Conservation (phyloP, 176 grass and related monocot species). For the Secale cereale region DNA sequence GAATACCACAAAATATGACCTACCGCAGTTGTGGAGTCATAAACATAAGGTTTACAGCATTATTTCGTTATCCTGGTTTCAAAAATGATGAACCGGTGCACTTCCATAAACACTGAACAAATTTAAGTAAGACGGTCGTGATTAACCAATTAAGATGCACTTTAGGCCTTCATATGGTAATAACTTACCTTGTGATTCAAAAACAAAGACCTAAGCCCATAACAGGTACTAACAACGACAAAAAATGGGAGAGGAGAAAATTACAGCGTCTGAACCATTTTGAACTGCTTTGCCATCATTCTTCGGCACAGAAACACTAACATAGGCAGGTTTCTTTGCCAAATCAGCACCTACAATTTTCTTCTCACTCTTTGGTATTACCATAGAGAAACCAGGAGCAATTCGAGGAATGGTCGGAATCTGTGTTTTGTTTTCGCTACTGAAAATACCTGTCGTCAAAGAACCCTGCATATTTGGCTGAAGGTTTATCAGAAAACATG, state of each 20-base stretch:
- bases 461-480: slow-evolving; percentile 45
- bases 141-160: not conserved
- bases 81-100: slow-evolving; percentile 5
- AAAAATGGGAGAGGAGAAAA: not conserved
- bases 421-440: slow-evolving; percentile 76
- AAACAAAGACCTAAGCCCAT: not conserved
- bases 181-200: not conserved
- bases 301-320: slow-evolving; percentile 62
- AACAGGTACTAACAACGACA: not conserved
- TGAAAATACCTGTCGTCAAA: slow-evolving; percentile 28
- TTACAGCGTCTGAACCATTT: slow-evolving; percentile 45
- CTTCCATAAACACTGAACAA: not conserved
- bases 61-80: not conserved
- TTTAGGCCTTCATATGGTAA: not conserved
- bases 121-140: not conserved
- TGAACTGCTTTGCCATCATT: slow-evolving; percentile 44
- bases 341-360: slow-evolving; percentile 48
- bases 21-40: not conserved
- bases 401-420: slow-evolving; percentile 80
- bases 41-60: not conserved
- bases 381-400: slow-evolving; percentile 67
- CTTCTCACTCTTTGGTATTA: slow-evolving; percentile 56
- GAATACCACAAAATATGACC: slow-evolving; percentile 5
- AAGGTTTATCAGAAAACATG: slow-evolving; percentile 53
- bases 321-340: slow-evolving; percentile 70